These are phyloP conservation scores for Aspergillus phoenicis DNA, from an alignment of 2,329 filamentous ascomycete species.

Conservation along the genomic window DNA sequence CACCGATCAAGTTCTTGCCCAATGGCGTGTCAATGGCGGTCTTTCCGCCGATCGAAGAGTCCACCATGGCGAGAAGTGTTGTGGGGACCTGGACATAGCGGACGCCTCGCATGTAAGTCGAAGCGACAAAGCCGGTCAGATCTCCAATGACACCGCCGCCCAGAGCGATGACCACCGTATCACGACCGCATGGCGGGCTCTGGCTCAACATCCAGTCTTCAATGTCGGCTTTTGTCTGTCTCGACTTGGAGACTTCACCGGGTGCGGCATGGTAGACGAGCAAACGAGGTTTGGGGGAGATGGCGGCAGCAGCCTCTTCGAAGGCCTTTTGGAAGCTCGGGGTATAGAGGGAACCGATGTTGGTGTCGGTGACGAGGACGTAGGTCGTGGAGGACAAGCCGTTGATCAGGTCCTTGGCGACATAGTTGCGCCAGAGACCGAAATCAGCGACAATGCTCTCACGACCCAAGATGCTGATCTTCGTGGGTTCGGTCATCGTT, in stretches of 20 bases:
- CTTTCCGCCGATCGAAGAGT: conserved; percentile 97
- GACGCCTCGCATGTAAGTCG: conserved; percentile 97
- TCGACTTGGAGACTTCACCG: conserved; percentile 89
- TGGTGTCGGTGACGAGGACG: conserved; percentile 94
- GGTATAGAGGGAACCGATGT: conserved; percentile 78
- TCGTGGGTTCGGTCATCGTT: conserved; percentile 52
- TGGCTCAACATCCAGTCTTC: conserved; percentile 96
- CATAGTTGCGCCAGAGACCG: conserved; percentile 81
- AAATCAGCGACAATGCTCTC: conserved; percentile 92
- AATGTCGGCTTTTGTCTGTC: conserved; percentile 90
- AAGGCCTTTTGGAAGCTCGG: conserved; percentile 73
- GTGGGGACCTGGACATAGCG: conserved; percentile 96
- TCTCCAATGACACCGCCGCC: conserved; percentile 97
- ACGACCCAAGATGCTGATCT: conserved; percentile 81
- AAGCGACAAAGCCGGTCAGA: conserved; percentile 95
- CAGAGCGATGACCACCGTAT: conserved; percentile 91
- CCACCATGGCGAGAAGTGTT: conserved; percentile 93
- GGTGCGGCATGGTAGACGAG: conserved; percentile 85
- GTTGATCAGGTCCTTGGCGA: conserved; percentile 76
- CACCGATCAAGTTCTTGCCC: conserved; percentile 93
- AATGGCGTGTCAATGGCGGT: conserved; percentile 95
- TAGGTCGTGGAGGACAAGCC: conserved; percentile 86
- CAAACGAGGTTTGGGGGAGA: conserved; percentile 63
- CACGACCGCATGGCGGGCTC: conserved; percentile 79
- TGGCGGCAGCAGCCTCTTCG: conserved; percentile 50